Percentiles rank a stretch among this genome's conserved stretches.
Evolutionary conservation across 202 grass and related monocot species (phyloP).

Genomic region (Zizania palustris): DNA sequence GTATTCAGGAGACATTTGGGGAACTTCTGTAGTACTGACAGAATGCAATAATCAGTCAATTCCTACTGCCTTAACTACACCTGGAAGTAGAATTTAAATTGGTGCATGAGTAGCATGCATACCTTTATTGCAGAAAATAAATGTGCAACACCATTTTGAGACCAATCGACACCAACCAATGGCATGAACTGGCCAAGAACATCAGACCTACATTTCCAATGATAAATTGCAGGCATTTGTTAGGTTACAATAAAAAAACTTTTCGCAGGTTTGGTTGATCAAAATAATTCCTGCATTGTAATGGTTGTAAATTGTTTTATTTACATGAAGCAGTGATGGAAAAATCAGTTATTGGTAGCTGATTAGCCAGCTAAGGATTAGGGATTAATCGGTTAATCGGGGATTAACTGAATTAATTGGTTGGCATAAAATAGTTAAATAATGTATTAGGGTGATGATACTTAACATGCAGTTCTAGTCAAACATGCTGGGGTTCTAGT

Average conservation of each 20-base stretch:
- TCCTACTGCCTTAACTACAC: constrained; percentile 34
- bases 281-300: background rate
- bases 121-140: constrained; percentile 99
- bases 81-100: constrained; percentile 33
- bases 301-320: background rate
- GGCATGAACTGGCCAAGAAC: constrained; percentile 99
- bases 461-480: too few relatives aligned
- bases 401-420: too few relatives aligned
- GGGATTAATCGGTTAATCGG: too few relatives aligned
- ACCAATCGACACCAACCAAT: constrained; percentile 98
- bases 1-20: constrained; percentile 26
- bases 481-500: too few relatives aligned
- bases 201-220: constrained; percentile 73
- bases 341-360: too few relatives aligned
- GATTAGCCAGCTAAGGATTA: too few relatives aligned
- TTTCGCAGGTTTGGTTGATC: background rate
- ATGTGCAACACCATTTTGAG: constrained; percentile 94
- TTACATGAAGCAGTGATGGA: background rate
- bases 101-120: constrained; percentile 18
- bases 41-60: constrained; percentile 19
- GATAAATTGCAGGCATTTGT: constrained; percentile 19
- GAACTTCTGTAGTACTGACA: background rate
- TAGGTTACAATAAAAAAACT: background rate
- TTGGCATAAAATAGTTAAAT: too few relatives aligned
- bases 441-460: too few relatives aligned